These are phyloP conservation scores for Lepidopterella palustris DNA, from an alignment of 495 filamentous ascomycete genomes.

Conservation along the genomic window DNA sequence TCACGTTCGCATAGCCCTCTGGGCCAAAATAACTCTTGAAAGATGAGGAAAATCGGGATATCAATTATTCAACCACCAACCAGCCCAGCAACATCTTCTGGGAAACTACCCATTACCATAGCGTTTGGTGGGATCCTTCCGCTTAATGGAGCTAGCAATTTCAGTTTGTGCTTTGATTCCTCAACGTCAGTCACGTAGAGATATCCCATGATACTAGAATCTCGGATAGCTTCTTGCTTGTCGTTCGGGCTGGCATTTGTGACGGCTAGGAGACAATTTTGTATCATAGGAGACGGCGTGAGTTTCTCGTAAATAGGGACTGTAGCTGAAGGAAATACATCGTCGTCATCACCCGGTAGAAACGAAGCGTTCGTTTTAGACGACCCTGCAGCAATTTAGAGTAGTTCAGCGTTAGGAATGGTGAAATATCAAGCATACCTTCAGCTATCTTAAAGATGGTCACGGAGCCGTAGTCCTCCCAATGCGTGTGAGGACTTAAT, in stretches of 20 bases:
- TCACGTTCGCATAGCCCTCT: too few relatives aligned
- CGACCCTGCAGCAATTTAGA: background rate
- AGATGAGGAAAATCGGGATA: background rate
- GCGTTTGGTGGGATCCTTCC: constrained; percentile 71
- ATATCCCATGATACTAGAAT: constrained; percentile 85
- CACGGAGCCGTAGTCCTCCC: constrained; percentile 65
- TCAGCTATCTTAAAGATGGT: constrained; percentile 59
- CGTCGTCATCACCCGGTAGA: constrained; percentile 42
- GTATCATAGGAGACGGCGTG: constrained; percentile 53
- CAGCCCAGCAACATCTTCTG: constrained; percentile 37
- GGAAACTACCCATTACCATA: constrained; percentile 50
- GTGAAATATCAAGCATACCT: constrained; percentile 40
- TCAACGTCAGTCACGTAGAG: constrained; percentile 89
- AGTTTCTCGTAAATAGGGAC: constrained; percentile 51
- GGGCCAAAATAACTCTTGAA: background rate
- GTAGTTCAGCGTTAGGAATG: background rate
- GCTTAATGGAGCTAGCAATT: constrained; percentile 72
- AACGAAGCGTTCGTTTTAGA: constrained; percentile 5
- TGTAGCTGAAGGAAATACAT: constrained; percentile 27
- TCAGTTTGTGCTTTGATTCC: constrained; percentile 70
- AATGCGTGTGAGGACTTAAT: constrained; percentile 77
- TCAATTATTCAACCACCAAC: constrained; percentile 25
- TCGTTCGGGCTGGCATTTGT: constrained; percentile 64
- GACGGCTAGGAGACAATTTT: constrained; percentile 70
- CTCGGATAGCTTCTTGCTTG: constrained; percentile 62